phyloP scores from a whole-genome alignment of 441 rosid species.

The Raphanus hybrid region DNA sequence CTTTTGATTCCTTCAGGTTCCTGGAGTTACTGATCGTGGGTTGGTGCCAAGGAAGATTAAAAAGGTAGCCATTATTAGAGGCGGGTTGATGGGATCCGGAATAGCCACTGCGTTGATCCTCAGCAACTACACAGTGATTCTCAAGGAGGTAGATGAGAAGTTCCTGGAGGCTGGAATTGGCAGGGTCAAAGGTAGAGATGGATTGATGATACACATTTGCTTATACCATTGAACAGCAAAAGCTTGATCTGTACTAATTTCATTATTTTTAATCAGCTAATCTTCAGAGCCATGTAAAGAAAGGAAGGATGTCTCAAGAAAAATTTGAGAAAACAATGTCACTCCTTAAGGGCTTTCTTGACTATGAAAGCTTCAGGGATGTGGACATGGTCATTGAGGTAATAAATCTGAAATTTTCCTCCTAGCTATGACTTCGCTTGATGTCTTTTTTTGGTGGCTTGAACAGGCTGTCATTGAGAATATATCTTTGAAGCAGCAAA shows the following conservation, averaged over 20 bases:
- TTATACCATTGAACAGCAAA: background rate
- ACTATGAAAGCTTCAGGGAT: slow-evolving; percentile 84
- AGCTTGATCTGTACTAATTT: slow-evolving; percentile 14
- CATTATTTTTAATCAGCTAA: slow-evolving; percentile 24
- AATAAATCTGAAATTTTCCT: too few species aligned
- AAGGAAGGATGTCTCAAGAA: slow-evolving; percentile 79
- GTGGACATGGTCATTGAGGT: slow-evolving; percentile 99
- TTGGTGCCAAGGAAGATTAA: slow-evolving; percentile 72
- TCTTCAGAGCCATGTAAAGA: slow-evolving; percentile 65
- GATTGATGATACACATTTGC: slow-evolving; percentile 2
- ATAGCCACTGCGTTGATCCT: slow-evolving; percentile 90
- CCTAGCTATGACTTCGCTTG: slow-evolving; percentile 21
- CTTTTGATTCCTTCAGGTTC: background rate
- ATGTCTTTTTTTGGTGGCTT: slow-evolving; percentile 43
- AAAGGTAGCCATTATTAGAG: slow-evolving; percentile 92
- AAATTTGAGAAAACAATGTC: slow-evolving; percentile 84
- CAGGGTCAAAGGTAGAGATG: slow-evolving; percentile 75
- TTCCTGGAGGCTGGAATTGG: slow-evolving; percentile 87
- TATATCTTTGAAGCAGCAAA: slow-evolving; percentile 88
- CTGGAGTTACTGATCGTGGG: slow-evolving; percentile 70
- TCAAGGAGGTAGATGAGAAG: slow-evolving; percentile 90
- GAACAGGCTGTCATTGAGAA: slow-evolving; percentile 95
- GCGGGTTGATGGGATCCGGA: slow-evolving; percentile 99
- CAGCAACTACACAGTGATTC: slow-evolving; percentile 77
- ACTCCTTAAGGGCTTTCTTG: slow-evolving; percentile 78